Conservation (phyloP, 1,284 basidiomycete genomes). For the Austroboletus olivaceoglutinosus region DNA sequence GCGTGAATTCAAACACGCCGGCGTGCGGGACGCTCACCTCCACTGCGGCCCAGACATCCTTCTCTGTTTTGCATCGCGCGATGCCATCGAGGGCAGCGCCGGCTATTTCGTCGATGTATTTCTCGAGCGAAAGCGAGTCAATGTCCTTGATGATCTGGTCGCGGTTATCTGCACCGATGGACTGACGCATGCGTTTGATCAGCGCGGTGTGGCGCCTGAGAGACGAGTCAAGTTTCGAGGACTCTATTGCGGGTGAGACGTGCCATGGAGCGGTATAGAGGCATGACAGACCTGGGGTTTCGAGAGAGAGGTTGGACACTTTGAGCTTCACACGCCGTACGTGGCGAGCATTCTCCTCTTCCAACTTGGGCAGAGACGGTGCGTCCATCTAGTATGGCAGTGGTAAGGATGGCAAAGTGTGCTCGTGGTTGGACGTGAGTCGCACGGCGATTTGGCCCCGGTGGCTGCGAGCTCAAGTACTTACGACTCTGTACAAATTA, state of each 20-base stretch:
- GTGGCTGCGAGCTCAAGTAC: background rate
- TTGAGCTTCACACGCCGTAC: constrained; percentile 57
- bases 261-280: constrained; percentile 2
- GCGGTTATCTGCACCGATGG: constrained; percentile 73
- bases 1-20: background rate
- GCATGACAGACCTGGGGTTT: constrained; percentile 44
- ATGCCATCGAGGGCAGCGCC: constrained; percentile 87
- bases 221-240: constrained; percentile 81
- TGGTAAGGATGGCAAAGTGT: background rate
- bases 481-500: constrained; percentile 12
- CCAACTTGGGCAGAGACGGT: constrained; percentile 38
- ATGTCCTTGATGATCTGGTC: constrained; percentile 92
- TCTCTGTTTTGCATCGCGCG: constrained; percentile 79
- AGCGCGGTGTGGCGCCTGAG: constrained; percentile 92
- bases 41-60: constrained; percentile 88
- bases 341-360: constrained; percentile 62
- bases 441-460: constrained; percentile 13
- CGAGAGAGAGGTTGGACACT: constrained; percentile 48
- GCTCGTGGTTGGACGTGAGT: constrained; percentile 8
- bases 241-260: constrained; percentile 41
- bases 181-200: constrained; percentile 85
- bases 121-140: constrained; percentile 85
- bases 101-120: constrained; percentile 95
- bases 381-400: constrained; percentile 17
- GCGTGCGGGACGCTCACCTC: constrained; percentile 57